phyloP scores from a whole-genome alignment of 495 filamentous ascomycete genomes.

The Aspergillus bertholletiae region DNA sequence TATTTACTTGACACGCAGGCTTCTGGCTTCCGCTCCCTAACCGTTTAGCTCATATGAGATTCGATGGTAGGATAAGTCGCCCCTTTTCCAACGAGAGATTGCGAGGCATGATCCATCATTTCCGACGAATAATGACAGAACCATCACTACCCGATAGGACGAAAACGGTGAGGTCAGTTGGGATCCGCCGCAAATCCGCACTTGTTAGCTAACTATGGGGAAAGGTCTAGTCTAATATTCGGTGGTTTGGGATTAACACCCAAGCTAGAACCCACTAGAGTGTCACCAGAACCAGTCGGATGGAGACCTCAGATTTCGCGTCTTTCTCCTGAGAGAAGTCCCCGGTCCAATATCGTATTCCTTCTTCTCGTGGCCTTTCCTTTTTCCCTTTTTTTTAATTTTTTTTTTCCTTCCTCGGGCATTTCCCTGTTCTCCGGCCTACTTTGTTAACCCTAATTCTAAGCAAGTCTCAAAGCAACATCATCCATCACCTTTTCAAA shows the following conservation, averaged over 20 bases:
- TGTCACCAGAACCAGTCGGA: constrained; percentile 21
- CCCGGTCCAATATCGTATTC: not conserved
- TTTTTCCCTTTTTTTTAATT: not conserved
- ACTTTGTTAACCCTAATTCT: not conserved
- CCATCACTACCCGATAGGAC: not conserved
- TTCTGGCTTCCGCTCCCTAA: constrained; percentile 1
- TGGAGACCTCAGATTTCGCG: constrained; percentile 19
- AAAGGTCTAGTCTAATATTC: constrained; percentile 4
- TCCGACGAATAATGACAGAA: constrained; percentile 4
- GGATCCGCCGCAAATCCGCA: constrained; percentile 5
- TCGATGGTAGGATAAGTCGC: not conserved
- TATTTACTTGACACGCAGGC: constrained; percentile 15
- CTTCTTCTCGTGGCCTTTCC: not conserved
- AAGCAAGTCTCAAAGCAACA: not conserved
- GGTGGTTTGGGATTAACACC: constrained; percentile 18
- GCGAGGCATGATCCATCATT: constrained; percentile 3
- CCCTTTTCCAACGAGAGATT: constrained; percentile 4
- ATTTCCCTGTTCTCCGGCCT: not conserved
- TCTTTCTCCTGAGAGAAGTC: not conserved
- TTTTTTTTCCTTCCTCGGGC: not conserved
- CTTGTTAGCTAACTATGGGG: constrained; percentile 9
- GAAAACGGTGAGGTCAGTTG: not conserved
- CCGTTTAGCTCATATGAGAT: constrained; percentile 1
- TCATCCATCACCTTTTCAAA: constrained; percentile 10
- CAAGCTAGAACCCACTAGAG: constrained; percentile 27